phyloP scores from a whole-genome alignment of 257 asterid species.

The Nicotiana otophora region DNA sequence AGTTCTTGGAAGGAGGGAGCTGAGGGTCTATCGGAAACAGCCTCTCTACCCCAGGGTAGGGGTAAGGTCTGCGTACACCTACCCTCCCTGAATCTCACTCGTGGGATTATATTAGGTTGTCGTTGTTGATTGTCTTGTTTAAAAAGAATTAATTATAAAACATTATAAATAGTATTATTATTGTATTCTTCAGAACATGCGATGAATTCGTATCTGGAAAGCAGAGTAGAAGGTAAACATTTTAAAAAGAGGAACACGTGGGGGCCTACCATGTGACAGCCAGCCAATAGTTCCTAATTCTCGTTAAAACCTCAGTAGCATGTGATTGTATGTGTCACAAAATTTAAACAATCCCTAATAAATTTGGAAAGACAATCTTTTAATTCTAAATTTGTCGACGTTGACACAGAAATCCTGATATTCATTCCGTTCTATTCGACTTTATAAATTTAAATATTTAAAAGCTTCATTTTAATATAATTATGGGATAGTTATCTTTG shows the following conservation, averaged over 20 bases:
- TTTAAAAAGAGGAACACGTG: neutral
- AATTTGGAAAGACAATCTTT: neutral
- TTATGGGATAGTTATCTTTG: neutral
- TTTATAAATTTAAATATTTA: no score
- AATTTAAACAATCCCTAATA: neutral
- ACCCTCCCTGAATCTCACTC: no score
- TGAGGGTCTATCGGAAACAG: no score
- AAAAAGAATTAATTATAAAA: neutral
- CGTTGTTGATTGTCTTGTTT: no score
- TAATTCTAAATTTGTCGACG: neutral
- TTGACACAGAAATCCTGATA: neutral
- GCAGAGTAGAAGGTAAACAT: neutral
- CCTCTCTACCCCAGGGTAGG: no score
- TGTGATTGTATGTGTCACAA: neutral
- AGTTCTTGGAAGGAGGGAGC: no score
- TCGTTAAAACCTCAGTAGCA: neutral
- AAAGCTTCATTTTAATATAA: neutral
- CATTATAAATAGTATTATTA: neutral
- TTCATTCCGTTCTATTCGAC: neutral
- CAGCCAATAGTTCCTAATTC: slow-evolving; percentile 5
- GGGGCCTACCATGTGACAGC: neutral
- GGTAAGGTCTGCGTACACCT: no score
- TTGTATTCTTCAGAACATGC: neutral
- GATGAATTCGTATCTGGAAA: neutral
- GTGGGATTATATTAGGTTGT: no score